Percentiles rank a stretch among this genome's conserved stretches.
These are phyloP conservation scores for Musa itinerans DNA, from an alignment of 176 grass and related monocot genomes.

Conservation along the genomic window DNA sequence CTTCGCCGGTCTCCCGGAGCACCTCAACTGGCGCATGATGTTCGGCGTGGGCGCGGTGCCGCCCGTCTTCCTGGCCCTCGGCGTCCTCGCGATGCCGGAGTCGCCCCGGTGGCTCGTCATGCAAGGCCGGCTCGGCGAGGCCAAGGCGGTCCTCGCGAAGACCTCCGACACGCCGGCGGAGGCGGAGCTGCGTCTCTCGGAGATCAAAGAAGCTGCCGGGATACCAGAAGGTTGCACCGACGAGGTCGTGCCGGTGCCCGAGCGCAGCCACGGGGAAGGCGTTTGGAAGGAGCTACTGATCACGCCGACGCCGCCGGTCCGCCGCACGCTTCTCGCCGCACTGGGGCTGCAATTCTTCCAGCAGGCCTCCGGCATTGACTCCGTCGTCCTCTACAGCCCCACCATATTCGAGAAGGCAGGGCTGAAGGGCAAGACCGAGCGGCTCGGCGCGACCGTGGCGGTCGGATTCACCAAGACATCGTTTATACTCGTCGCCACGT, in stretches of 20 bases:
- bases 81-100: conserved; percentile 80
- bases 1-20: conserved; percentile 51
- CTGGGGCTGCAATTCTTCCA: conserved; percentile 80
- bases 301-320: conserved; percentile 45
- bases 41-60: conserved; percentile 59
- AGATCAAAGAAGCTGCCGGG: conserved; percentile 49
- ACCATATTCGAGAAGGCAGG: conserved; percentile 62
- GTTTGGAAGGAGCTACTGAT: conserved; percentile 64
- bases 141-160: conserved; percentile 40
- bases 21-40: conserved; percentile 68
- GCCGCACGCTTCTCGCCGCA: conserved; percentile 53
- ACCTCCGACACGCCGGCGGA: conserved; percentile 44
- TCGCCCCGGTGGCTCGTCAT: conserved; percentile 89
- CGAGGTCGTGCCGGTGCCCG: conserved; percentile 14
- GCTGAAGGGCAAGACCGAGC: conserved; percentile 12
- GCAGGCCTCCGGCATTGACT: conserved; percentile 70
- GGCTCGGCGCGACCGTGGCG: conserved; percentile 42
- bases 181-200: conserved; percentile 40
- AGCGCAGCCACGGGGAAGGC: conserved; percentile 24
- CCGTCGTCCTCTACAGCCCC: conserved; percentile 68
- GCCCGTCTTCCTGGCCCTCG: conserved; percentile 37
- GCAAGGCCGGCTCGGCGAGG: conserved; percentile 51
- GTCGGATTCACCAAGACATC: conserved; percentile 68
- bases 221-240: conserved; percentile 25
- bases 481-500: conserved; percentile 62